Conservation (phyloP, 1,139 yeast genomes). For the Sugiyamaella castrensis region DNA sequence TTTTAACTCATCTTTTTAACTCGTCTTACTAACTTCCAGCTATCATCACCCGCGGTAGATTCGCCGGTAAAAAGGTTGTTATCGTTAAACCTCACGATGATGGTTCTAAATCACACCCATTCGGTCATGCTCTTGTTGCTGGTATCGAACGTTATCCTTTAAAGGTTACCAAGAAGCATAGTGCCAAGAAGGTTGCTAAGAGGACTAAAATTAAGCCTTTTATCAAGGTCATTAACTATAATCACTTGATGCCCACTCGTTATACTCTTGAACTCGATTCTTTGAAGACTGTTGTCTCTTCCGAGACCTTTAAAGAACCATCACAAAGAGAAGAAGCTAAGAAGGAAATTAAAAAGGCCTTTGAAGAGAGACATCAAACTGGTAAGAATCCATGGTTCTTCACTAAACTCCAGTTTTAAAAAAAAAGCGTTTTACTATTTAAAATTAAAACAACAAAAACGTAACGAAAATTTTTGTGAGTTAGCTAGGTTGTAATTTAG, state of each 20-base stretch:
- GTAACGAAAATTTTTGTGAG: constrained; percentile 1
- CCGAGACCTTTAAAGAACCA: constrained; percentile 97
- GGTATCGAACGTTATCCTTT: constrained; percentile 99
- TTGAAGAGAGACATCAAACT: constrained; percentile 99
- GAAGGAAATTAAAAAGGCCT: constrained; percentile 98
- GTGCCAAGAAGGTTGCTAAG: constrained; percentile 95
- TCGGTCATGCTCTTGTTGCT: constrained; percentile 99
- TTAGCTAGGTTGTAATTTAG: too few relatives aligned
- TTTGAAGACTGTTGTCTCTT: constrained; percentile 85
- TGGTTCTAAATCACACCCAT: constrained; percentile 98
- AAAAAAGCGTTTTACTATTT: constrained; percentile 16
- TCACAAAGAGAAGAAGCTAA: constrained; percentile 99
- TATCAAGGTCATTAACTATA: constrained; percentile 99
- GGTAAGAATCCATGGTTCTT: constrained; percentile 99
- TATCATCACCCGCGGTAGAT: constrained; percentile 99
- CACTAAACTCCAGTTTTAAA: constrained; percentile 96
- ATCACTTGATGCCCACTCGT: constrained; percentile 99
- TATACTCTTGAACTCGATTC: constrained; percentile 97
- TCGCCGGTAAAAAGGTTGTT: constrained; percentile 99
- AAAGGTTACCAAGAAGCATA: constrained; percentile 93
- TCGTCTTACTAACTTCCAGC: too few relatives aligned
- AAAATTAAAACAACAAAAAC: not conserved
- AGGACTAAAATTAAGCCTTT: constrained; percentile 99
- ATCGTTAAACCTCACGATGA: constrained; percentile 98
- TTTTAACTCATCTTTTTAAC: constrained; percentile 21